A percentile compares a stretch with the other conserved stretches of the same genome.
Evolutionary conservation across 2,329 filamentous ascomycete species (phyloP).

Genomic region (Trichoderma sp.): DNA sequence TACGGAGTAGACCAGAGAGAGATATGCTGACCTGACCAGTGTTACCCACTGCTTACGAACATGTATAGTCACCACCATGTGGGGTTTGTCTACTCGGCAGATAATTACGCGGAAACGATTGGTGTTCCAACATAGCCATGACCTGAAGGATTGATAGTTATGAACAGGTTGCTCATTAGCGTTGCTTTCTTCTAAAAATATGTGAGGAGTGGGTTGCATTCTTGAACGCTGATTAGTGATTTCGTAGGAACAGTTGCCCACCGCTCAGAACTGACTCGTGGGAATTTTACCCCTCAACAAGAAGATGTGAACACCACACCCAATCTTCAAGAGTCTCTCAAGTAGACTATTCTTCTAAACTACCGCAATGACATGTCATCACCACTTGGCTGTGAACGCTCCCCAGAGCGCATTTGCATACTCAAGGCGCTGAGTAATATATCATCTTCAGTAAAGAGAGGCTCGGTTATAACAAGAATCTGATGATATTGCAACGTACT

Average conservation of each 20-base stretch:
- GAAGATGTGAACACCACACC: background rate
- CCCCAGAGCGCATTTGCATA: background rate
- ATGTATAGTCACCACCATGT: background rate
- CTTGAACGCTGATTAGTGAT: background rate
- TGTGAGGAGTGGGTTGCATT: background rate
- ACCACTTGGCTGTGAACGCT: background rate
- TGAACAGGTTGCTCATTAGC: background rate
- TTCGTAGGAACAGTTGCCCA: background rate
- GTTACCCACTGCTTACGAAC: background rate
- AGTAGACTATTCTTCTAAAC: background rate
- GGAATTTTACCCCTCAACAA: background rate
- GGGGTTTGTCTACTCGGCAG: background rate
- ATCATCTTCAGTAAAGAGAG: background rate
- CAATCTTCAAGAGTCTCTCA: background rate
- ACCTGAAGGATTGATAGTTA: background rate
- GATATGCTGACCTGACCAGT: background rate
- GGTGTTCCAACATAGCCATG: background rate
- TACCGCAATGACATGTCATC: background rate
- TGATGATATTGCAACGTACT: background rate
- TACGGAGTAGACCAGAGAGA: background rate
- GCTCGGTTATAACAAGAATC: background rate
- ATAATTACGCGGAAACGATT: background rate
- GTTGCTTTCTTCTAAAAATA: background rate
- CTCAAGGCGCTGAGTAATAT: background rate
- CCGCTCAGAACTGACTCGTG: background rate